Base-by-base conservation (phyloP, 2,329 filamentous ascomycete genomes). In the Plectosphaerella plurivora region DNA sequence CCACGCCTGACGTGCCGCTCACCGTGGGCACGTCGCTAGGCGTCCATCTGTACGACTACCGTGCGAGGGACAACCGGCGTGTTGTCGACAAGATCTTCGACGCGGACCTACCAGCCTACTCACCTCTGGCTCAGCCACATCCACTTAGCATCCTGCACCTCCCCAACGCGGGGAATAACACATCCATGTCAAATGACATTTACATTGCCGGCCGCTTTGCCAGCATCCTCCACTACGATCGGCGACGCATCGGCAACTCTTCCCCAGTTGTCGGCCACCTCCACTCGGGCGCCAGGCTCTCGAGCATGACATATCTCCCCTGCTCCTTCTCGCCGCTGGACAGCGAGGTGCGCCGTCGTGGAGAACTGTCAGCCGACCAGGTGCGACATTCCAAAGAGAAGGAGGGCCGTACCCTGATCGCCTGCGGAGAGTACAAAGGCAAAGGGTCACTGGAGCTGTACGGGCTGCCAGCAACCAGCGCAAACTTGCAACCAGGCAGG, bases 391-490 rank as follows among this genome's bases (percentile, higher is more conserved):
- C 76, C n/a, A 86, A 86, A 59, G 69, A 62, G n/a, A 65, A 67
- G 0, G 61, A 69, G 12, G 79, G 85, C 1, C 77, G 86, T 45
- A 91, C 87, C 0, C 70, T 97, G 24, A 81, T 96, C 49, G 89
- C 91, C 3, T 89, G 88, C 39, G 93, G 92, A 5, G 89, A 93
- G 64, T 97, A 97, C 72, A 95, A 94, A 60, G 90, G 88, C 33
- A 92, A 94, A 67, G 93, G 93, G 1, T 92, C 88, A 0, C 74
- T 97, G 2, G 93, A 97, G 64, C 73, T 96, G n/a, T 96, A 96
- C 66, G 84, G 84, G 14, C 70, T 90, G 22, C 69, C 58, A 42
- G 58, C 49, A 50, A 56, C 61, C 49, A 52, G 60, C 45, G 39
- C 54, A 39, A 24, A 39, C 42, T 45, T 49, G 24, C 51, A 47